Base-by-base conservation (phyloP, 768 basidiomycete genomes). In the Panus rudis region DNA sequence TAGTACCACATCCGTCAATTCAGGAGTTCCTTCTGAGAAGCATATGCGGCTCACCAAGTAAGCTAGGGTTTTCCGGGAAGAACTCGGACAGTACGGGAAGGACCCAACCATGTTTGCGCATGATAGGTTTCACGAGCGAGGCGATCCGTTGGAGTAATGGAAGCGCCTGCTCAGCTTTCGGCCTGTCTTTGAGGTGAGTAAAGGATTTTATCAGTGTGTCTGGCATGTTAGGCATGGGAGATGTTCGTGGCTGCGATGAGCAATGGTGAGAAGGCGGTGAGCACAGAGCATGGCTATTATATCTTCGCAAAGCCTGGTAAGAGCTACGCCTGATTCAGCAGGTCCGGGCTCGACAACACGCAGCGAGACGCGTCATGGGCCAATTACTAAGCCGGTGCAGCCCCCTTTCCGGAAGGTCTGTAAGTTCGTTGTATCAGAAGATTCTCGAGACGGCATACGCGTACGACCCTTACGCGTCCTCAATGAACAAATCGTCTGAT, bases 121-220 rank as follows among this genome's bases (percentile, higher is more conserved):
- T 96, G 51, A 97, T 91, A 6, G 93, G 93, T 61, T 92, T 93
- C 39, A 94, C 90, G 38, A 89, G 71, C 2, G 81, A 80, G 1
- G 84, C 81, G 23, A 88, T 70, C 48, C 73, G 72, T 52, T 84
- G 75, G 27, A 92, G 70, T 57, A 86, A 67, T 13, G 68, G 59
- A 32, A 89, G 68, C 14, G 90, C 88, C 28, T 75, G 71, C 49
- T 84, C 76, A 33, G 79, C 73, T 52, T 76, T 75, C 28, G 81
- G 81, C 54, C 70, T 72, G 45, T 73, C 75, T 48, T 78, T 84
- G 49, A 92, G 71, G 58, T 87, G 80, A 16, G 79, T 80, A 49
- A 83, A 82, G 0, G 82, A 75, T 52, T 75, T 67, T 47, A 88
- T 73, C 52, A 78, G 80, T 19, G 63, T 63, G 31, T 84, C 69